Base-by-base conservation (phyloP, 2,329 filamentous ascomycete genomes). In the Alternaria gaisen region DNA sequence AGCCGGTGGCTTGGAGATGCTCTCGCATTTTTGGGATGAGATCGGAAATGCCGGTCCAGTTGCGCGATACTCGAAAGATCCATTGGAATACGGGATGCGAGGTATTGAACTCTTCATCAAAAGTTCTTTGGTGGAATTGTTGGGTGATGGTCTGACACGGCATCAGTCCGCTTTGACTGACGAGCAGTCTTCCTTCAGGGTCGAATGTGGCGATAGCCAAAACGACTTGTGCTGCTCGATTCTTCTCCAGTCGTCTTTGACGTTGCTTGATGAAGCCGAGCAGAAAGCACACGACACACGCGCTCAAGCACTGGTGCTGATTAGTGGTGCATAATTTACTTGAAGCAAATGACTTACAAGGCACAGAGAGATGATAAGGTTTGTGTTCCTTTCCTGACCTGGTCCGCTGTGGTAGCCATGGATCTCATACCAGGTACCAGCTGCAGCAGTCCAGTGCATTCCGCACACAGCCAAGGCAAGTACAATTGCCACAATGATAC, bases 361-460 rank as follows among this genome's bases (percentile, higher is more conserved):
- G 86, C 88, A 65, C 89, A 88, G 58, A 32, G 93, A 91, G 30
- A 94, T 86, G 54, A 93, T 88, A 12, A 93, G 85, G 22, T 90
- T 92, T 5, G 86, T 85, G 55, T 88, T 88, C 51, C 88, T 82
- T 75, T 48, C 80, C 80, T 42, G 72, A 76, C 14, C 74, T 60
- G 34, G 65, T 68, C 32, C 80, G 66, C 50, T 82, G 80, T 53
- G 84, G 75, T 44, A 82, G 74, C 65, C 84, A 77, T 53, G 61
- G 16, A 92, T 77, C 43, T 83, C 83, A 75, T 94, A 95, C 9
- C 78, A 75, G 4, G 91, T 95, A 16, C 91, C 91, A 11, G 87
- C 84, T 4, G 90, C 85, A 32, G 90, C 92, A 57, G 90, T 90
- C 90, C 92, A 96, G 79, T 96, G 92, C 92, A 96, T 95, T 1